Percentiles rank a stretch among this genome's conserved stretches.
These are phyloP conservation scores for Mollisia scopiformis DNA, from an alignment of 2,329 filamentous ascomycete genomes.

Conservation along the genomic window DNA sequence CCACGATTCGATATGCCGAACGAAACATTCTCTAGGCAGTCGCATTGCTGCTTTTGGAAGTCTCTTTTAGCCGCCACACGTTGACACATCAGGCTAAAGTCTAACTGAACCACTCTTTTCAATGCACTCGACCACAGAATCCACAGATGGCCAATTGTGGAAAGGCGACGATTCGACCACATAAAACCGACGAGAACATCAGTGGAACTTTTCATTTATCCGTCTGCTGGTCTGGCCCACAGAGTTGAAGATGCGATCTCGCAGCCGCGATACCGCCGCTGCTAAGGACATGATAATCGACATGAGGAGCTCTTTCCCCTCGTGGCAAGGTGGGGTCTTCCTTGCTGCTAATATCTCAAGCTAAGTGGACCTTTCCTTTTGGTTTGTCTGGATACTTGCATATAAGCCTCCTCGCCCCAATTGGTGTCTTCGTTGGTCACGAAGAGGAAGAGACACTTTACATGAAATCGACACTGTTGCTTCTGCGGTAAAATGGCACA, in stretches of 20 bases:
- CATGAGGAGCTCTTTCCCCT: background rate
- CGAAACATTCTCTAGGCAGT: background rate
- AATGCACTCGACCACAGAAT: background rate
- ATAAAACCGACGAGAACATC: background rate
- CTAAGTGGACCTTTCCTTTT: background rate
- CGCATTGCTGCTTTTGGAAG: background rate
- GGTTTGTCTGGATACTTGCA: background rate
- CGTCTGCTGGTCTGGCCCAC: background rate
- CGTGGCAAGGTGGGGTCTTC: background rate
- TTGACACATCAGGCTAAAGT: background rate
- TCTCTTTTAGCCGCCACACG: background rate
- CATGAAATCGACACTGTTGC: slow-evolving; percentile 13
- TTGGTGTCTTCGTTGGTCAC: slow-evolving; percentile 12
- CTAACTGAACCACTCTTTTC: background rate
- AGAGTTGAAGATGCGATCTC: background rate
- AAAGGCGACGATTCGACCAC: background rate
- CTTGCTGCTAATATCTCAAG: background rate
- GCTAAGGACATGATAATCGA: background rate
- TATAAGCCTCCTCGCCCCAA: slow-evolving; percentile 14
- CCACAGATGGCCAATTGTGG: background rate
- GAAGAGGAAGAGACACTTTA: slow-evolving; percentile 7
- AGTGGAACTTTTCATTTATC: background rate
- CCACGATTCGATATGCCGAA: background rate
- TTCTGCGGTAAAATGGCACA: slow-evolving; percentile 15
- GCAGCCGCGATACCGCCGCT: background rate